Evolutionary conservation across 225 moss, liverwort and hornwort species (phyloP), one percentile per base, ranked within the genome.

Genomic region (Physcomitrellopsis africana): DNA sequence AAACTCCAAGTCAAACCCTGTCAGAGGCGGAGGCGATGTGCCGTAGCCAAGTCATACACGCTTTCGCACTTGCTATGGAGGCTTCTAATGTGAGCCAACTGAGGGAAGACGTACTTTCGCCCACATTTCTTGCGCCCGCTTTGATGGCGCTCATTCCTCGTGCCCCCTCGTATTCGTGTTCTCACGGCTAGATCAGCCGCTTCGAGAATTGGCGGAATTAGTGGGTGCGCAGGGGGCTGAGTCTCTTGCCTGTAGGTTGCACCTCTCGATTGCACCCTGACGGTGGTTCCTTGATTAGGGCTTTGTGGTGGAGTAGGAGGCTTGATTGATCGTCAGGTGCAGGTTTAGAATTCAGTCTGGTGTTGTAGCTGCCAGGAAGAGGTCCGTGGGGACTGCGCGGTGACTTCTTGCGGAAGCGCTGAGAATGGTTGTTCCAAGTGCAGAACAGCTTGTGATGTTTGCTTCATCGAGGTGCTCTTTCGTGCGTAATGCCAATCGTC

Each of bases 41-140:
- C 24, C 7, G 55, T 22, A 37, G 42, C 69, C 55, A 1, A 20
- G 55, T 55, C 54, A 22, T 0, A 69, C 69, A 69, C 69, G 69
- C 14, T 42, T 19, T 54, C 22, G 20, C 42, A 44, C 44, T 37
- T 69, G 14, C 55, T 11, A 0, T 69, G 69, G 32, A 55, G 15
- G 54, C 37, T 9, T 29, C 7, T 8, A 1, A 8, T 8, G 1
- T 42, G 32, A 37, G 32, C 32, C 32, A 37, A 2, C 32, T 37
- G 2, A 37, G 7, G 32, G 32, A 7, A 1, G 32, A 37, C 32
- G 32, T 37, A 37, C 32, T 37, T 37, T 37, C 32, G 32, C 32
- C 32, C 32, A 37, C 32, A 37, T 37, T 37, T 37, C 32, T 37
- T 37, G 32, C 32, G 32, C 32, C 4, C 32, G 32, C 32, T 37